Evolutionary conservation across 805 yeast species (phyloP).

Genomic region (Pichia scutulata): DNA sequence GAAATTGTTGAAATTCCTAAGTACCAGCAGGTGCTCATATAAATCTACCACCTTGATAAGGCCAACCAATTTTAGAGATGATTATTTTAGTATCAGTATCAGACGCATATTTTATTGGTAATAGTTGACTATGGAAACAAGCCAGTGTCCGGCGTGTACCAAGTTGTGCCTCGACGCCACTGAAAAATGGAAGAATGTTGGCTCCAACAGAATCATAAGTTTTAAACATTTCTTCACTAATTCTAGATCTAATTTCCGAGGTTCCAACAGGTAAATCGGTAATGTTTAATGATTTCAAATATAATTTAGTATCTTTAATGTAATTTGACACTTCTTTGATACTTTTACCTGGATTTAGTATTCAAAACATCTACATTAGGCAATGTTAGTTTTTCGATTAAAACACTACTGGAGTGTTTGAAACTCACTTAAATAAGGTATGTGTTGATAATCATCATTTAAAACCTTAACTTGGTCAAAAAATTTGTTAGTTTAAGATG

Average conservation of each 20-base stretch:
- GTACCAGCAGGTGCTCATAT: slow-evolving; percentile 40
- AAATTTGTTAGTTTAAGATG: not conserved
- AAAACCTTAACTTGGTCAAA: not conserved
- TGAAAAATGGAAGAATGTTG: slow-evolving; percentile 62
- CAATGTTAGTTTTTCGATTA: too few relatives aligned
- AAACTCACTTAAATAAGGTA: too few relatives aligned
- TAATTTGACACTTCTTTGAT: slow-evolving; percentile 31
- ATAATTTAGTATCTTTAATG: slow-evolving; percentile 35
- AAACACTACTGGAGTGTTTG: too few relatives aligned
- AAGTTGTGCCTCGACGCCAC: slow-evolving; percentile 41
- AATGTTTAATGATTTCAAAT: slow-evolving; percentile 27
- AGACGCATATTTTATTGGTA: slow-evolving; percentile 28
- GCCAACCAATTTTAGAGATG: slow-evolving; percentile 70
- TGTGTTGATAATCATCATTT: not conserved
- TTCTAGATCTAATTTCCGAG: slow-evolving; percentile 47
- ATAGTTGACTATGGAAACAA: slow-evolving; percentile 36
- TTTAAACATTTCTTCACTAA: slow-evolving; percentile 32
- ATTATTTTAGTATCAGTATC: slow-evolving; percentile 27
- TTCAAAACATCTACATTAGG: too few relatives aligned
- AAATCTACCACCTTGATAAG: slow-evolving; percentile 49
- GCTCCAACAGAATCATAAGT: slow-evolving; percentile 53
- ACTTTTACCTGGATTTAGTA: too few relatives aligned
- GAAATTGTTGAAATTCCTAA: slow-evolving; percentile 37
- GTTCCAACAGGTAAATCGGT: slow-evolving; percentile 51
- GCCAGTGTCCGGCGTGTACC: slow-evolving; percentile 50